Evolutionary conservation across 768 basidiomycete genomes (phyloP).

Genomic region (Pisolithus tinctorius): DNA sequence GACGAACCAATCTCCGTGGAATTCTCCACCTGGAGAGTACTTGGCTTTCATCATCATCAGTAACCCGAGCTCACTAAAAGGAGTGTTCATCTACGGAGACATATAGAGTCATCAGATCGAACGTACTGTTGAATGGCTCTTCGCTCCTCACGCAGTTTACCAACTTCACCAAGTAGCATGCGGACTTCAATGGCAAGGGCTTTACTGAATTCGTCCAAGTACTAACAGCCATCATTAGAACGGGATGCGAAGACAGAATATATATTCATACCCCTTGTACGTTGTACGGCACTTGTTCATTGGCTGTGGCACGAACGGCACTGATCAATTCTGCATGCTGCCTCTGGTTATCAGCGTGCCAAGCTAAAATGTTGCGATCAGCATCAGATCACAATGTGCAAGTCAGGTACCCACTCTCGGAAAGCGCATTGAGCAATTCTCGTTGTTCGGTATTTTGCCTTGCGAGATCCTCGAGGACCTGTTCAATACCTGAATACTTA

Average conservation of each 20-base stretch:
- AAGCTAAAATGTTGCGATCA: constrained; percentile 36
- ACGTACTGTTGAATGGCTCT: constrained; percentile 74
- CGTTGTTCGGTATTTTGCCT: constrained; percentile 55
- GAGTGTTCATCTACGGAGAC: constrained; percentile 1
- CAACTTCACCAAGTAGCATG: constrained; percentile 77
- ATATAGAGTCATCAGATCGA: not conserved
- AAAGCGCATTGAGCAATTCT: constrained; percentile 46
- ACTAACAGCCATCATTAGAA: constrained; percentile 34
- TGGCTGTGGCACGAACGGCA: constrained; percentile 63
- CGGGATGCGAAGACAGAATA: constrained; percentile 1
- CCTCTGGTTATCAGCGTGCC: constrained; percentile 57
- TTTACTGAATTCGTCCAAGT: constrained; percentile 84
- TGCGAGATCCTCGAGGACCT: constrained; percentile 51
- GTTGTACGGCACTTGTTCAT: constrained; percentile 76
- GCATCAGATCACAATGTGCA: not conserved
- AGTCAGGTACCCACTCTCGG: constrained; percentile 42
- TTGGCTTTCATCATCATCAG: constrained; percentile 65
- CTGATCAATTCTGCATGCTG: constrained; percentile 65
- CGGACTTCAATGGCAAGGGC: constrained; percentile 79
- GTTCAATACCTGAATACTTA: constrained; percentile 43
- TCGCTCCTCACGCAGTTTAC: constrained; percentile 73
- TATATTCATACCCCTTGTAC: constrained; percentile 60
- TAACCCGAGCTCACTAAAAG: constrained; percentile 63
- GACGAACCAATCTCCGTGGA: constrained; percentile 70
- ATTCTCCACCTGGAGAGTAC: constrained; percentile 82